phyloP scores from a whole-genome alignment of 208 protist species.

The Leishmania aethiopica region DNA sequence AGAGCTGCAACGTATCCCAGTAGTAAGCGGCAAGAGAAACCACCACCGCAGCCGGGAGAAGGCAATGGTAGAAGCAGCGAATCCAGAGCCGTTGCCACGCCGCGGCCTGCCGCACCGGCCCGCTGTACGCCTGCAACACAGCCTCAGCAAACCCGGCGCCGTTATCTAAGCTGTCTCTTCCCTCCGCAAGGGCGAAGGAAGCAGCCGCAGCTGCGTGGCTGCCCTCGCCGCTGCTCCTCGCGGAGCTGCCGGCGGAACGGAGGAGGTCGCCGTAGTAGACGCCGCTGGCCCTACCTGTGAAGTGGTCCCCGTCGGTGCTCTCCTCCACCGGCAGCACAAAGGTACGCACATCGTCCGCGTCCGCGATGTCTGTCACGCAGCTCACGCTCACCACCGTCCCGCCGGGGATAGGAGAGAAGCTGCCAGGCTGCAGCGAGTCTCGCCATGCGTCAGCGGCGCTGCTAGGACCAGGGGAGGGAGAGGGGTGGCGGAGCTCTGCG shows the following conservation, averaged over 20 bases:
- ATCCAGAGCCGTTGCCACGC: constrained; percentile 21
- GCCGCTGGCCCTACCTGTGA: constrained; percentile 52
- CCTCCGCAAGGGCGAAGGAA: not conserved
- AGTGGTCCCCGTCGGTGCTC: constrained; percentile 26
- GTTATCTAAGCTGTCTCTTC: not conserved
- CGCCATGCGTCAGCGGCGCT: constrained; percentile 1
- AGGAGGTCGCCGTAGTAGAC: constrained; percentile 57
- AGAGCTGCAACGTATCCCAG: not conserved
- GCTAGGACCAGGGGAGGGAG: constrained; percentile 6
- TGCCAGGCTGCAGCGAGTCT: constrained; percentile 15
- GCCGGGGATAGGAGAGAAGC: not conserved
- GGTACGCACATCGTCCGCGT: not conserved
- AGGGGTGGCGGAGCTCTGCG: constrained; percentile 17
- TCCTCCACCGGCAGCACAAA: constrained; percentile 26
- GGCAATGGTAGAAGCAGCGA: constrained; percentile 19
- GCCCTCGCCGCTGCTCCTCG: not conserved
- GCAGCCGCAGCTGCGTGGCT: not conserved
- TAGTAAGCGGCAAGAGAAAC: not conserved
- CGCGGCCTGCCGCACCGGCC: constrained; percentile 3
- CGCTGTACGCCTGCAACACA: not conserved
- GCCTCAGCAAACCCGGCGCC: not conserved
- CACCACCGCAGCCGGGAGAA: constrained; percentile 3
- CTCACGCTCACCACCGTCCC: not conserved
- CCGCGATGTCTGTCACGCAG: not conserved
- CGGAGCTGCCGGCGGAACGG: constrained; percentile 15